Conservation (phyloP, 2,329 filamentous ascomycete genomes). For the Exophiala phaeomuriformis region DNA sequence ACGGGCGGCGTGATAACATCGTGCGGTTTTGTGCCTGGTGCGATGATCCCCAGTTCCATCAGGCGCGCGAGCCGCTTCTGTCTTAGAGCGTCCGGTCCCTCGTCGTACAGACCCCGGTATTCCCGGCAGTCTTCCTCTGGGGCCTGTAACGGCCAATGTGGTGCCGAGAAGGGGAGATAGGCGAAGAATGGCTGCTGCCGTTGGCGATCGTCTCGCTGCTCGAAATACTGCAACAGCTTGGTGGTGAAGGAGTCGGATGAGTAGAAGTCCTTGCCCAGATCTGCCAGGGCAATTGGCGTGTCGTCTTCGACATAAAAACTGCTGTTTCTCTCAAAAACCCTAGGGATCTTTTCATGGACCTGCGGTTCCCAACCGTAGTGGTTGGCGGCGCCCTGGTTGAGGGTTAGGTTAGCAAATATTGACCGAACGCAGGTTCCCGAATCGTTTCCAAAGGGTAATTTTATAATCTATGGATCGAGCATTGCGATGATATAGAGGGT, state of each 20-base stretch:
- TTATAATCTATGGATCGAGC: background rate
- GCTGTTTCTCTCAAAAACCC: slow-evolving; percentile 6
- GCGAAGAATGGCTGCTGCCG: slow-evolving; percentile 20
- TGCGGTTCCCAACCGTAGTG: slow-evolving; percentile 34
- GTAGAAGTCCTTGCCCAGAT: slow-evolving; percentile 13
- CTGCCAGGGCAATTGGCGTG: background rate
- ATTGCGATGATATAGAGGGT: background rate
- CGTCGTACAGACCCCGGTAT: slow-evolving; percentile 54
- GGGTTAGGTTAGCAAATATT: background rate
- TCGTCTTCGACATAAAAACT: slow-evolving; percentile 15
- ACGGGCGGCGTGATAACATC: slow-evolving; percentile 32
- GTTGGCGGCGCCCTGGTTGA: slow-evolving; percentile 26
- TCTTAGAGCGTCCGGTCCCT: slow-evolving; percentile 53
- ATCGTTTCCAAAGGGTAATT: too few species aligned
- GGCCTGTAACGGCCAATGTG: slow-evolving; percentile 58
- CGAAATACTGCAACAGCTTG: slow-evolving; percentile 13
- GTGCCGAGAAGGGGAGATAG: slow-evolving; percentile 50
- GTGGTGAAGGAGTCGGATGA: slow-evolving; percentile 13
- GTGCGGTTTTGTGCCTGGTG: slow-evolving; percentile 41
- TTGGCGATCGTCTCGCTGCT: slow-evolving; percentile 17
- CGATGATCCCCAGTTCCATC: slow-evolving; percentile 52
- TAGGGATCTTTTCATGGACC: slow-evolving; percentile 9
- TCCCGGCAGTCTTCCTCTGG: slow-evolving; percentile 49
- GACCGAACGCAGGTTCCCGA: background rate
- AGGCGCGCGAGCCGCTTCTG: slow-evolving; percentile 47